These are phyloP conservation scores for Nicotiana obtusifolia DNA, from an alignment of 257 asterid species.

Conservation along the genomic window DNA sequence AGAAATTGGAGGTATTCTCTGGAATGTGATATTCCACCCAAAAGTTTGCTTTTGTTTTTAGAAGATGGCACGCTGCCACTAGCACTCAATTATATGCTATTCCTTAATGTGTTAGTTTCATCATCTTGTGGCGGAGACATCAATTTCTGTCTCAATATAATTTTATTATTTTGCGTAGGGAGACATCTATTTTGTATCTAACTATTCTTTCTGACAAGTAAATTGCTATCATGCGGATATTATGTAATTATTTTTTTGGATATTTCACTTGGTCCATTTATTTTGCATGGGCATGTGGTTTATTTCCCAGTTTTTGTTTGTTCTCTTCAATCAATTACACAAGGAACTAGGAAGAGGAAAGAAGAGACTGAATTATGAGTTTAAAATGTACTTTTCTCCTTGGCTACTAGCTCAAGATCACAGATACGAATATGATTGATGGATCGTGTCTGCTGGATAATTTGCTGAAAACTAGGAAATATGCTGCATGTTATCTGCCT, in stretches of 20 bases:
- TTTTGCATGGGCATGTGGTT: not conserved
- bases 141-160: too few relatives aligned
- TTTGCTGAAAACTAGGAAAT: not conserved
- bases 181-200: not conserved
- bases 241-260: not conserved
- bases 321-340: not conserved
- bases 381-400: not conserved
- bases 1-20: too few relatives aligned
- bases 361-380: not conserved
- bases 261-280: not conserved
- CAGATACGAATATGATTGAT: not conserved
- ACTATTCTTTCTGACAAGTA: not conserved
- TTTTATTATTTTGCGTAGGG: too few relatives aligned
- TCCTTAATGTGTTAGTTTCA: too few relatives aligned
- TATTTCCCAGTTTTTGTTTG: not conserved
- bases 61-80: too few relatives aligned
- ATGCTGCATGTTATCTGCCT: not conserved
- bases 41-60: too few relatives aligned
- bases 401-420: not conserved
- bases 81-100: too few relatives aligned
- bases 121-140: too few relatives aligned
- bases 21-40: too few relatives aligned
- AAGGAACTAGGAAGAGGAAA: not conserved
- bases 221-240: not conserved
- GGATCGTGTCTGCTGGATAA: slow-evolving; percentile 4